A percentile compares a stretch with the other conserved stretches of the same genome.
Evolutionary conservation across 225 moss, liverwort and hornwort genomes (phyloP).

Genomic region (Thuidium tamariscinum): DNA sequence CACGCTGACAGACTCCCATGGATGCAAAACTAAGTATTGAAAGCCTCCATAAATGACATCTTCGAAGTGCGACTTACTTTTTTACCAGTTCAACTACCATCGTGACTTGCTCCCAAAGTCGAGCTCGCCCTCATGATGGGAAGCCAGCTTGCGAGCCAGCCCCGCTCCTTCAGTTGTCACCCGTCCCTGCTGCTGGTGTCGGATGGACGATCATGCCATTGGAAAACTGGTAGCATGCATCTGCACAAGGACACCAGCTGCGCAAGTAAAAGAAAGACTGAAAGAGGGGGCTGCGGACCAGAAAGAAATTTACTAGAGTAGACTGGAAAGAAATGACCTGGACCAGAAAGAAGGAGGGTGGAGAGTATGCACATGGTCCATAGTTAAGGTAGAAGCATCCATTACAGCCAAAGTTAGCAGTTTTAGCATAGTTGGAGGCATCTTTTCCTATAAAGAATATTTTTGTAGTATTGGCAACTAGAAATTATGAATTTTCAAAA

Average conservation of each 20-base stretch:
- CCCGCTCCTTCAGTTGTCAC: neutral
- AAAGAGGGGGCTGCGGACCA: rapidly evolving
- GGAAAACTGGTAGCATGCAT: neutral
- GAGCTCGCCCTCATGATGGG: neutral
- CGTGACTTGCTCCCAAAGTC: neutral
- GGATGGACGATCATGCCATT: neutral
- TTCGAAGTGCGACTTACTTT: neutral
- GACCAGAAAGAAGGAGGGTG: neutral
- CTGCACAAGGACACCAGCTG: neutral
- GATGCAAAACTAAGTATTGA: neutral
- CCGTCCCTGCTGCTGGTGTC: neutral
- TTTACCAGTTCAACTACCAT: neutral
- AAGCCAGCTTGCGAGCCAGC: neutral
- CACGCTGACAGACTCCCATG: neutral
- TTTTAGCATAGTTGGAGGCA: no score
- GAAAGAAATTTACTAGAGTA: neutral
- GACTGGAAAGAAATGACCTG: neutral
- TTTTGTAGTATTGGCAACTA: no score
- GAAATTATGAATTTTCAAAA: no score
- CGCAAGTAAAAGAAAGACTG: neutral
- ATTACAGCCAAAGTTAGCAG: no score
- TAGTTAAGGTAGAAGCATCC: no score
- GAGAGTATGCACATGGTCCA: no score
- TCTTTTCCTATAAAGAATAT: no score
- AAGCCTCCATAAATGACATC: neutral